A percentile compares a stretch with the other conserved stretches of the same genome.
Evolutionary conservation across 805 yeast genomes (phyloP).

Genomic region (Myxozyma sirexii): DNA sequence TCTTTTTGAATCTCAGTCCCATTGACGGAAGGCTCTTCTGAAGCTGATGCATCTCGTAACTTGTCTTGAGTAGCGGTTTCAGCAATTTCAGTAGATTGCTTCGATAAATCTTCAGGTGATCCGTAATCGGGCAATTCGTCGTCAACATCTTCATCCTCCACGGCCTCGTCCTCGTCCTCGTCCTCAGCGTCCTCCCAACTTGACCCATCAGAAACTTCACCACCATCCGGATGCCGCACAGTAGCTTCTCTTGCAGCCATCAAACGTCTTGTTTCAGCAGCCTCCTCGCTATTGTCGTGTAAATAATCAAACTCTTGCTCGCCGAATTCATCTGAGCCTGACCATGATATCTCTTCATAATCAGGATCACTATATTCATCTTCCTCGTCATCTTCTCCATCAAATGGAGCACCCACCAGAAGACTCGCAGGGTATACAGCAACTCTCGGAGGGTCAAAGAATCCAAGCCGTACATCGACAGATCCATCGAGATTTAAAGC

Average conservation of each 20-base stretch:
- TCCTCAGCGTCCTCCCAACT: slow-evolving; percentile 27
- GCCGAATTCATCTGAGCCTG: slow-evolving; percentile 4
- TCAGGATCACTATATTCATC: slow-evolving; percentile 17
- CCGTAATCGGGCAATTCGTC: neutral
- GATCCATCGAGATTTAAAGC: slow-evolving; percentile 28
- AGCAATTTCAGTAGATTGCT: neutral
- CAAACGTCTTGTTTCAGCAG: neutral
- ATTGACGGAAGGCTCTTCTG: neutral
- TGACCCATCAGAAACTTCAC: slow-evolving; percentile 17
- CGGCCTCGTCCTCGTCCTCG: neutral
- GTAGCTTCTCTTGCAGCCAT: slow-evolving; percentile 1
- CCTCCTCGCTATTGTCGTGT: neutral
- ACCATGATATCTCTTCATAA: slow-evolving; percentile 4
- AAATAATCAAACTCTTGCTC: slow-evolving; percentile 11
- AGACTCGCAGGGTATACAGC: slow-evolving; percentile 28
- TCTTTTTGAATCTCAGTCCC: neutral
- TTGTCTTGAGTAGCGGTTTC: neutral
- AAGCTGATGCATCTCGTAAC: neutral
- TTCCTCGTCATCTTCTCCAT: slow-evolving; percentile 30
- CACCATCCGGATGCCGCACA: slow-evolving; percentile 9
- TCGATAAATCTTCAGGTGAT: neutral
- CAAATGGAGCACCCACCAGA: slow-evolving; percentile 22
- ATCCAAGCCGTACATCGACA: slow-evolving; percentile 27
- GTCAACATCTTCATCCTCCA: neutral
- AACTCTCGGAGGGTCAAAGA: slow-evolving; percentile 10